Conservation (phyloP, 2,329 filamentous ascomycete genomes). For the Huntiella abstrusa region DNA sequence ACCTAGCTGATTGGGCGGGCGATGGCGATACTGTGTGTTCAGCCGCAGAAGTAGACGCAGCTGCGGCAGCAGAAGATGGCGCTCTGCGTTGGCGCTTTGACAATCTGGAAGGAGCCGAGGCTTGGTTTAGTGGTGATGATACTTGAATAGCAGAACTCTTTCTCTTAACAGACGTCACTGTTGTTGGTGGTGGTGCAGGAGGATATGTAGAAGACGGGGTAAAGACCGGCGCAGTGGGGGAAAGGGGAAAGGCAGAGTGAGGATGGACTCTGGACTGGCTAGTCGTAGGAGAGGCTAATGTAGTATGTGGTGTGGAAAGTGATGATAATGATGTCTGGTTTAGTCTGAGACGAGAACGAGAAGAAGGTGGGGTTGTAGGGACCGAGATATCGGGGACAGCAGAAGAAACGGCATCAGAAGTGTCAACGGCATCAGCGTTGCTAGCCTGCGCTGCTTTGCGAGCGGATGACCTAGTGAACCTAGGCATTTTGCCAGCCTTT, state of each 20-base stretch:
- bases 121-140: conserved; percentile 14
- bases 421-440: conserved; percentile 28
- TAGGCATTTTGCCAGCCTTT: conserved; percentile 27
- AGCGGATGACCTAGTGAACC: conserved; percentile 88
- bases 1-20: too few relatives aligned
- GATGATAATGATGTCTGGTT: conserved; percentile 16
- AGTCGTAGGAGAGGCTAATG: not conserved
- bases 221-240: not conserved
- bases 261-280: not conserved
- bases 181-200: not conserved
- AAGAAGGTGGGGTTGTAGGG: conserved; percentile 13
- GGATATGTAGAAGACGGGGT: not conserved
- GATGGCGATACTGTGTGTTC: too few relatives aligned
- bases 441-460: conserved; percentile 53
- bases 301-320: conserved; percentile 16
- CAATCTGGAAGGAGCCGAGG: not conserved
- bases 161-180: conserved; percentile 44
- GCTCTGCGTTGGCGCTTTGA: not conserved
- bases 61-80: not conserved
- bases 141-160: conserved; percentile 30
- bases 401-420: conserved; percentile 2
- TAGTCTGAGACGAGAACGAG: conserved; percentile 20
- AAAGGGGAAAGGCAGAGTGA: not conserved
- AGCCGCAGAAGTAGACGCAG: not conserved
- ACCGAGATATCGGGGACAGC: not conserved